Conservation (phyloP, 2,329 filamentous ascomycete species). For the Talaromyces sp. region DNA sequence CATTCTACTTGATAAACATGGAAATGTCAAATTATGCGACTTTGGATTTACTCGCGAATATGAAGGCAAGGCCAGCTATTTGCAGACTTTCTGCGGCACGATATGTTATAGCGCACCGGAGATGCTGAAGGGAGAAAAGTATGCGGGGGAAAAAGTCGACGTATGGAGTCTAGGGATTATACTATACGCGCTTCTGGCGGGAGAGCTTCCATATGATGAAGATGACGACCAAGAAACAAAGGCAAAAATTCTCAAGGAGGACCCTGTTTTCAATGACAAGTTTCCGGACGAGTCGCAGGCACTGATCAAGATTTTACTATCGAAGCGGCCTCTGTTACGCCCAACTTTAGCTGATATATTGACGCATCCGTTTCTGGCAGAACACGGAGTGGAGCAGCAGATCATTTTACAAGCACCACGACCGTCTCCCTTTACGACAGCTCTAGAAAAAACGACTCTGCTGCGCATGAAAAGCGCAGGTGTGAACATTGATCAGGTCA, state of each 20-base stretch:
- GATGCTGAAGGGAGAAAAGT: slow-evolving; percentile 98
- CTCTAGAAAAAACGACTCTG: slow-evolving; percentile 84
- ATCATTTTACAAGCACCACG: slow-evolving; percentile 80
- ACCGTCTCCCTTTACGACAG: slow-evolving; percentile 76
- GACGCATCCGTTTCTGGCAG: slow-evolving; percentile 79
- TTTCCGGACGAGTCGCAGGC: slow-evolving; percentile 74
- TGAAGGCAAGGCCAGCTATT: slow-evolving; percentile 86
- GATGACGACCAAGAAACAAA: slow-evolving; percentile 89
- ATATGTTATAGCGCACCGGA: slow-evolving; percentile 97
- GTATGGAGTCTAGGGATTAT: slow-evolving; percentile 97
- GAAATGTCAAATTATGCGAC: slow-evolving; percentile 95
- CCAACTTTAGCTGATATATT: slow-evolving; percentile 82
- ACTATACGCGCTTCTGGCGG: slow-evolving; percentile 76
- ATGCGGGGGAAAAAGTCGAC: slow-evolving; percentile 95
- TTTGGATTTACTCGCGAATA: slow-evolving; percentile 98
- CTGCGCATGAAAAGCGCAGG: slow-evolving; percentile 91
- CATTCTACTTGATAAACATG: slow-evolving; percentile 91
- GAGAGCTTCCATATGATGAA: slow-evolving; percentile 88
- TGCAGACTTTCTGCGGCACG: slow-evolving; percentile 97
- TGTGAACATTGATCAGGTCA: slow-evolving; percentile 88
- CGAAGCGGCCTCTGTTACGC: slow-evolving; percentile 80
- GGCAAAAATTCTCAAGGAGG: slow-evolving; percentile 75
- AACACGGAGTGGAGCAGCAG: slow-evolving; percentile 83
- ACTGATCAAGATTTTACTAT: slow-evolving; percentile 75
- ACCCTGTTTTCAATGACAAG: slow-evolving; percentile 79